A percentile compares a stretch with the other conserved stretches of the same genome.
phyloP scores from a whole-genome alignment of 2,329 filamentous ascomycete species.

The Zymoseptoria passerinii region DNA sequence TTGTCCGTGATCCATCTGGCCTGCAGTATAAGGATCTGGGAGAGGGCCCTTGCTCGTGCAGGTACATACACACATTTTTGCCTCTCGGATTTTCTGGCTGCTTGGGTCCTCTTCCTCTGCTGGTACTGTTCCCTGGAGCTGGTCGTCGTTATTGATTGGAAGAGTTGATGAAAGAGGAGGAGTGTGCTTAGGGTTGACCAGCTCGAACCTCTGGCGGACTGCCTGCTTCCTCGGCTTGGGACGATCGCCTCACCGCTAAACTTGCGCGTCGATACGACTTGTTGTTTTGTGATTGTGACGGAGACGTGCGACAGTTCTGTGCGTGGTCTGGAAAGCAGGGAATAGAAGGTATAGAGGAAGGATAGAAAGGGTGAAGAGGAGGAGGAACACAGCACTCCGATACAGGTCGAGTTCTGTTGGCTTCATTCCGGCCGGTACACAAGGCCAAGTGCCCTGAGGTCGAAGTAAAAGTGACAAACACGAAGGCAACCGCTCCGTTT shows the following conservation, averaged over 20 bases:
- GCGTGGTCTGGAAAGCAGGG: background rate
- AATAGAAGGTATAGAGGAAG: background rate
- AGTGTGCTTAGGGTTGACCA: background rate
- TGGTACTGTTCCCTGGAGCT: background rate
- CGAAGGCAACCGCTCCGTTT: background rate
- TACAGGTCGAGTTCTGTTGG: background rate
- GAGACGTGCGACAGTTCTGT: background rate
- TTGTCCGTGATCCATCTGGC: background rate
- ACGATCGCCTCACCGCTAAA: background rate
- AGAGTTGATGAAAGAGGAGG: background rate
- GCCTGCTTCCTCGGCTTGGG: background rate
- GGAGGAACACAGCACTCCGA: background rate
- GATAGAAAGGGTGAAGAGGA: background rate
- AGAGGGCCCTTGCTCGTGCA: background rate
- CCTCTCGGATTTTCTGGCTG: background rate
- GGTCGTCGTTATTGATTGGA: background rate
- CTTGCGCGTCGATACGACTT: background rate
- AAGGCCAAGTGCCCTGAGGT: background rate
- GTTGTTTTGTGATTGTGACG: background rate
- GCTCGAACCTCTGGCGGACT: background rate
- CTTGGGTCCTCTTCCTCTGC: background rate
- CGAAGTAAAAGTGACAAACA: background rate
- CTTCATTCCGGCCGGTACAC: background rate
- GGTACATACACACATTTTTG: background rate
- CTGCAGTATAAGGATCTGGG: background rate